phyloP scores from a whole-genome alignment of 2,329 filamentous ascomycete species.

The Trichoderma sp. region DNA sequence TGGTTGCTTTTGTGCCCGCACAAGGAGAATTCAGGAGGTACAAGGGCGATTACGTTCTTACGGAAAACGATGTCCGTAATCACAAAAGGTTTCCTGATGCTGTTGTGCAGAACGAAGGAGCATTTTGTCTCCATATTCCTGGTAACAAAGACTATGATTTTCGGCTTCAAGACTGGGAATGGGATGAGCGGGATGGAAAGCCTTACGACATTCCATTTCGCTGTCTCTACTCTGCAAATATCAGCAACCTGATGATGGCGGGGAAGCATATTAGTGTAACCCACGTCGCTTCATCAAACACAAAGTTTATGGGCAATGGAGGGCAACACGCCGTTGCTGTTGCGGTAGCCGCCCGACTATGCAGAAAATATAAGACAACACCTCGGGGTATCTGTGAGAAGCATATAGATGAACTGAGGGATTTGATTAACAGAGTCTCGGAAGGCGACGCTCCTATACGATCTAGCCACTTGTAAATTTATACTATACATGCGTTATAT shows the following conservation, averaged over 20 bases:
- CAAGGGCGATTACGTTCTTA: neutral
- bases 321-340: neutral
- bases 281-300: neutral
- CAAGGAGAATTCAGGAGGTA: neutral
- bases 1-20: neutral
- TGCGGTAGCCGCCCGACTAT: neutral
- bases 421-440: neutral
- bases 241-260: neutral
- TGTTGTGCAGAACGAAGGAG: neutral
- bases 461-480: neutral
- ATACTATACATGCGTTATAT: neutral
- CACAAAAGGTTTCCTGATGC: neutral
- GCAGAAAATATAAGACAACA: neutral
- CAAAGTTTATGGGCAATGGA: neutral
- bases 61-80: neutral
- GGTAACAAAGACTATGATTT: neutral
- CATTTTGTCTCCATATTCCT: neutral
- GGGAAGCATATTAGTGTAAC: neutral
- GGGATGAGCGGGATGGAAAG: neutral
- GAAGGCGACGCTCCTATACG: neutral
- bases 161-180: neutral
- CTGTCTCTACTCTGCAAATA: neutral
- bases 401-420: neutral
- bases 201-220: constrained; percentile 1
- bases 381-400: neutral